Conservation (phyloP, 2,329 filamentous ascomycete genomes). For the Akanthomyces uredinophilus region DNA sequence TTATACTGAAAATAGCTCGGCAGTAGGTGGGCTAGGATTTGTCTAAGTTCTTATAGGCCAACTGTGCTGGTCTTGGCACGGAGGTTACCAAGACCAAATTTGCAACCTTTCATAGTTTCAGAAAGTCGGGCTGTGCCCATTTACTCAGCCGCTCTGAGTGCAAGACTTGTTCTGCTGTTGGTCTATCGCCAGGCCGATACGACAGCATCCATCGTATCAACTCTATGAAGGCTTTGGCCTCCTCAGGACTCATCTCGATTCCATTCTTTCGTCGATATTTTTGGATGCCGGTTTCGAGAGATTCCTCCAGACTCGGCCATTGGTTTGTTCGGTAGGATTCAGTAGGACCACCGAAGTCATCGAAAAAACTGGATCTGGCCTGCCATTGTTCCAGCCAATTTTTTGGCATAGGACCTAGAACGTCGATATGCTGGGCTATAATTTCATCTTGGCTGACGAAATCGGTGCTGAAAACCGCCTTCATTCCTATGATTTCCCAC, state of each 20-base stretch:
- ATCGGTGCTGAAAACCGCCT: constrained; percentile 19
- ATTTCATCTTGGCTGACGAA: constrained; percentile 18
- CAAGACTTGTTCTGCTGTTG: constrained; percentile 6
- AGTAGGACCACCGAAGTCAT: constrained; percentile 16
- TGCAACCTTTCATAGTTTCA: background rate
- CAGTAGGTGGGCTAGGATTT: too few relatives aligned
- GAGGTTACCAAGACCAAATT: background rate
- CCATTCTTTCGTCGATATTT: background rate
- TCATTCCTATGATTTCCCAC: constrained; percentile 28
- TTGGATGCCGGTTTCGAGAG: constrained; percentile 14
- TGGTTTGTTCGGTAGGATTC: background rate
- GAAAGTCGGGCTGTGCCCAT: background rate
- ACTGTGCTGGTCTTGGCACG: too few relatives aligned
- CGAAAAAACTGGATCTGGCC: constrained; percentile 19
- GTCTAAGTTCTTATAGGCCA: too few relatives aligned
- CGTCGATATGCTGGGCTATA: constrained; percentile 19
- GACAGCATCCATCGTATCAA: constrained; percentile 16
- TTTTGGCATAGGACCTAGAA: constrained; percentile 17
- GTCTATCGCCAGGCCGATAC: constrained; percentile 5
- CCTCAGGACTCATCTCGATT: background rate
- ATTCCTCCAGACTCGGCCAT: background rate
- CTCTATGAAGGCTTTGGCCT: constrained; percentile 4
- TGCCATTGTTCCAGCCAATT: constrained; percentile 23
- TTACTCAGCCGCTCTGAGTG: background rate
- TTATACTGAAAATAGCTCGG: too few relatives aligned